Evolutionary conservation across 2,329 filamentous ascomycete species (phyloP), one percentile per base, ranked within the genome.

Genomic region (Claviceps citrina): DNA sequence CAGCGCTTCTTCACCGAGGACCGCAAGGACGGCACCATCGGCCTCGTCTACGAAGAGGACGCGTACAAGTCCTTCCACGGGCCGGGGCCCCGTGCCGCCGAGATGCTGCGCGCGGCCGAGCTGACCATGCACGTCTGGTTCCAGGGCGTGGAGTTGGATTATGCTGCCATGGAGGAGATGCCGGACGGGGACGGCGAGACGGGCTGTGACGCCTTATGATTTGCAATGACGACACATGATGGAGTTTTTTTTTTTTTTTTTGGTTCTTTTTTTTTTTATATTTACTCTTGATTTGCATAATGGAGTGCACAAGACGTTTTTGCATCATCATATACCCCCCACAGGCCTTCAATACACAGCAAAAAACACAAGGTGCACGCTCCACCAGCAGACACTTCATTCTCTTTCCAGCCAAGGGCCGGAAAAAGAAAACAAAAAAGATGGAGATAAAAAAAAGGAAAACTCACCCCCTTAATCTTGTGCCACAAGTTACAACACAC

Each of bases 21-120:
- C 20, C 33, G 43, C 13, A 34, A 32, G n/a, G 43, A 44, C 34
- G 40, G 37, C 8, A 42, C 27, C 37, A 19, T 40, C 13, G 43
- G 43, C 32, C 10, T 44, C 2, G 33, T 42, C 7, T 44, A 44
- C 33, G 43, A 44, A 27, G 40, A 42, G 32, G 43, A 44, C 25
- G 43, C 40, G 6, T 19, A 30, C 24, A 42, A 38, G 33, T 37
- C 34, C 16, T 38, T 42, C 4, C 36, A 42, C 13, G 10, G 18
- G n/a, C 30, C 43, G 5, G 43, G 40, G 13, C 28, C 15, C 15
- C 9, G 20, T 24, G 24, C 33, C 31, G 37, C 33, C 20, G 43
- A 42, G 20, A 26, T 22, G 12, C 7, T 36, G 15, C 30, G 43
- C 16, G 35, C 36, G 15, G 40, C 40, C 27, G 43, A 44, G 7